Evolutionary conservation across 768 basidiomycete genomes (phyloP), one percentile per base, ranked within the genome.

Genomic region (Termitomyces sp.): DNA sequence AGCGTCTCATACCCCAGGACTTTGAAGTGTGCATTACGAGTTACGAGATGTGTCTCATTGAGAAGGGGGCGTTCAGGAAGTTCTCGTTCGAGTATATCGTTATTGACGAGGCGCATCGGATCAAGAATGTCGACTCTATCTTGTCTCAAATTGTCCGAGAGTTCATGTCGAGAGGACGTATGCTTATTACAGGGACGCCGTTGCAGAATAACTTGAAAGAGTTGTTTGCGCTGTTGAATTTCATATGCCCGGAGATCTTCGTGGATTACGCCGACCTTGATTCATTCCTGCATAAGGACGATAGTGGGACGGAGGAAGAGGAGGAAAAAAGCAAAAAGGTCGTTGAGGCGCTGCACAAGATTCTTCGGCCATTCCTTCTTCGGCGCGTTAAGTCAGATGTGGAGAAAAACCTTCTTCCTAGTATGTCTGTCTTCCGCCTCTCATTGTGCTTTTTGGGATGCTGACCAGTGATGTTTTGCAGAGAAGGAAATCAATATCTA

Each of bases 401-500:
- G 0, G 96, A 99, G 78, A 98, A 98, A 76, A 92, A 85, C 58
- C 78, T 98, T 45, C 70, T 98, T 60, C 97, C 96, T 1, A 98
- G 92, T 89, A 70, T 54, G 82, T 66, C 10, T 30, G 64, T 61
- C 26, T 40, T 57, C 1, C 10, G 14, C 30, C 8, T 28, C 8
- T 50, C 14, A 38, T 36, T 26, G 1, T 11, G 6, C 5, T 6
- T 10, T 33, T 24, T 18, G 16, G 10, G 22, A 53, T 51, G 6
- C 56, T 67, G 18, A 62, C 18, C 48, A n/a, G 14, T 52, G 18
- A 28, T 16, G 28, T 2, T 13, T 2, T 51, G 51, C 63, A 92
- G 90, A 98, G 76, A 98, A 98, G 76, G 97, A 98, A 67, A 94
- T 98, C 70, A 99, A 98, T 66, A 93, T 98, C 45, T 99, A 98